These are phyloP conservation scores for Acanthochlamys bracteata DNA, from an alignment of 106 monocot genomes.

Conservation along the genomic window DNA sequence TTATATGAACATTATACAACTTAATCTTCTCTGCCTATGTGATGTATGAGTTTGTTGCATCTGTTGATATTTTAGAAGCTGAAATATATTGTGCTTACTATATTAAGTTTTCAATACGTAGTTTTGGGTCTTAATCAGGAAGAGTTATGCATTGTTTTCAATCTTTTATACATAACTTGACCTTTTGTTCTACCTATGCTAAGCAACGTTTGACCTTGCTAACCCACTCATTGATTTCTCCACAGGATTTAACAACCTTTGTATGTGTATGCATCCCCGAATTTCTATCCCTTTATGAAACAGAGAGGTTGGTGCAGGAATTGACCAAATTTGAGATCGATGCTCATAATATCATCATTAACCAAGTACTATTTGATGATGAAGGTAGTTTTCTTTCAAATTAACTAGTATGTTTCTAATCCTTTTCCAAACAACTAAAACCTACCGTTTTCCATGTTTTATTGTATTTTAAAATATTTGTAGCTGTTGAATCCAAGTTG, in stretches of 20 bases:
- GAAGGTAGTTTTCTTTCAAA: conserved; percentile 33
- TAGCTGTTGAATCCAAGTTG: conserved; percentile 72
- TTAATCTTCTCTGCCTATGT: too few species aligned
- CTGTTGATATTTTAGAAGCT: too few species aligned
- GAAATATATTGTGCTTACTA: too few species aligned
- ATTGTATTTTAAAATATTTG: conserved; percentile 4
- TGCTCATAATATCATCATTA: conserved; percentile 83
- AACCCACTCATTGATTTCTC: background rate
- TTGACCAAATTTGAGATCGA: conserved; percentile 84
- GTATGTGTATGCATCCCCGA: conserved; percentile 86
- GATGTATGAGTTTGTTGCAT: too few species aligned
- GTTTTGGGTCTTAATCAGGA: too few species aligned
- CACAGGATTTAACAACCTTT: conserved; percentile 80
- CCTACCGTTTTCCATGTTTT: background rate
- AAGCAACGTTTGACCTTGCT: background rate
- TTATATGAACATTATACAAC: too few species aligned
- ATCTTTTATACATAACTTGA: too few species aligned
- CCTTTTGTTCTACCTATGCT: too few species aligned
- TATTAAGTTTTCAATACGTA: too few species aligned
- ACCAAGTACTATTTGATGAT: conserved; percentile 76
- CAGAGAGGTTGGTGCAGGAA: conserved; percentile 83
- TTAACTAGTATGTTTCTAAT: background rate
- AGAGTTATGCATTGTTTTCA: too few species aligned
- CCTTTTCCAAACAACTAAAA: background rate
- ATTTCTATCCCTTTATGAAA: conserved; percentile 88